phyloP scores from a whole-genome alignment of 2,329 filamentous ascomycete species.

The Chrysoporthe deuterocubensis region DNA sequence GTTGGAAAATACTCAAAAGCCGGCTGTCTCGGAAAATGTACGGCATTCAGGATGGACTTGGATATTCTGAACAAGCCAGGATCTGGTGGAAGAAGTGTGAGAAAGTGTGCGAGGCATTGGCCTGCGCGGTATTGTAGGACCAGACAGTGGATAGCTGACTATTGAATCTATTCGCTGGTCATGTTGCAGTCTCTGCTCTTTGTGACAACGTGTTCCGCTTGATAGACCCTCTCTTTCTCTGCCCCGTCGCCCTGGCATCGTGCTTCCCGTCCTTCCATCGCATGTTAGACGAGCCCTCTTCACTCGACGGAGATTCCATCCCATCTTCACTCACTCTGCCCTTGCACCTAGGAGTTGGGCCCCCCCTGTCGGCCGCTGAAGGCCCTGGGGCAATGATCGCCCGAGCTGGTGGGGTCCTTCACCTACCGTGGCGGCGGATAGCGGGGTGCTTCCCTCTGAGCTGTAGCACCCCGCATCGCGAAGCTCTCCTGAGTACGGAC shows the following conservation, averaged over 20 bases:
- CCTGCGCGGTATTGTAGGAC: constrained; percentile 31
- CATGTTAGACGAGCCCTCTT: no score
- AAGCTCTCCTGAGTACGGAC: not conserved
- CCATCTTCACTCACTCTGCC: not conserved
- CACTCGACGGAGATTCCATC: no score
- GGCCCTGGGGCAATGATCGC: constrained; percentile 17
- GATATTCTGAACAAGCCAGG: constrained; percentile 38
- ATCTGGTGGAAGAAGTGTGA: constrained; percentile 31
- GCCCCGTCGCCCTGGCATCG: no score
- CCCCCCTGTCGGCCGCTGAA: not conserved
- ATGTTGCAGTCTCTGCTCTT: not conserved
- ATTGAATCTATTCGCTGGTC: constrained; percentile 55
- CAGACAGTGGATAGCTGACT: constrained; percentile 50
- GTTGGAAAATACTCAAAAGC: not conserved
- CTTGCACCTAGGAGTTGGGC: not conserved
- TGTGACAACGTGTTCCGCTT: not conserved
- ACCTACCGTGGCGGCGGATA: constrained; percentile 3
- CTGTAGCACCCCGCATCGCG: constrained; percentile 18
- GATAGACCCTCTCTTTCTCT: not conserved
- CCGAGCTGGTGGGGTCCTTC: constrained; percentile 18
- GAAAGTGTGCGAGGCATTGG: constrained; percentile 11
- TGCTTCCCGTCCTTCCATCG: not conserved
- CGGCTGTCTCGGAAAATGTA: constrained; percentile 13
- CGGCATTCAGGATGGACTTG: constrained; percentile 22
- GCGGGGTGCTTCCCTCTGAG: constrained; percentile 20